Percentiles rank a stretch among this genome's conserved stretches.
phyloP scores from a whole-genome alignment of 768 basidiomycete genomes.

The Mycena venus region DNA sequence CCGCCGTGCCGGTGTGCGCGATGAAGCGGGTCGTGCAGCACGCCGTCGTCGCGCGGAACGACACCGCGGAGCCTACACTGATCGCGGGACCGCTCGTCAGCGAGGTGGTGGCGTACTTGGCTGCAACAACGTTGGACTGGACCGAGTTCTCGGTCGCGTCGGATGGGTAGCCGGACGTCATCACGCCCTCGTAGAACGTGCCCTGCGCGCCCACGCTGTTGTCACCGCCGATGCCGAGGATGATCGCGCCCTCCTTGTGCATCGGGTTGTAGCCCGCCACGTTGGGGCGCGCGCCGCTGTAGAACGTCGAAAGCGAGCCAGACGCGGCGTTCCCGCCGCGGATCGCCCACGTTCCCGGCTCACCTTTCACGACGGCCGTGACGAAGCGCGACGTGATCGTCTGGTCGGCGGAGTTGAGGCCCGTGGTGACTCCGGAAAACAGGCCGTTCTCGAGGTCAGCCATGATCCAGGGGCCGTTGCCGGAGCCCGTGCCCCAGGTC shows the following conservation, averaged over 20 bases:
- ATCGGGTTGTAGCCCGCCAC: constrained; percentile 29
- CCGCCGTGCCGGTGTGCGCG: constrained; percentile 19
- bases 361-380: constrained; percentile 27
- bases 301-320: constrained; percentile 25
- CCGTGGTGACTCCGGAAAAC: constrained; percentile 17
- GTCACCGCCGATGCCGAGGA: constrained; percentile 25
- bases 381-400: constrained; percentile 28
- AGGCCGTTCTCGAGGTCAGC: constrained; percentile 25
- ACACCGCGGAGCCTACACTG: constrained; percentile 15
- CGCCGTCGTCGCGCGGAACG: constrained; percentile 17
- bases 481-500: constrained; percentile 26
- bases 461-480: constrained; percentile 29
- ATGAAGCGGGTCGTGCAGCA: constrained; percentile 23
- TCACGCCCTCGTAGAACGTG: constrained; percentile 26
- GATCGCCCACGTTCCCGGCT: constrained; percentile 5
- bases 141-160: constrained; percentile 23
- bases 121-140: constrained; percentile 19
- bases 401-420: constrained; percentile 3
- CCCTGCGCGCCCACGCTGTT: constrained; percentile 14
- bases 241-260: constrained; percentile 31
- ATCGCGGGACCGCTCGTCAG: constrained; percentile 16
- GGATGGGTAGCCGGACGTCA: constrained; percentile 22
- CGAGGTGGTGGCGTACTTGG: constrained; percentile 14
- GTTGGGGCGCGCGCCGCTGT: constrained; percentile 23
- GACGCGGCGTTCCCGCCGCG: constrained; percentile 17